Percentiles rank a stretch among this genome's conserved stretches.
Conservation (phyloP, 805 yeast species). For the Schwanniomyces pseudopolymorphus region DNA sequence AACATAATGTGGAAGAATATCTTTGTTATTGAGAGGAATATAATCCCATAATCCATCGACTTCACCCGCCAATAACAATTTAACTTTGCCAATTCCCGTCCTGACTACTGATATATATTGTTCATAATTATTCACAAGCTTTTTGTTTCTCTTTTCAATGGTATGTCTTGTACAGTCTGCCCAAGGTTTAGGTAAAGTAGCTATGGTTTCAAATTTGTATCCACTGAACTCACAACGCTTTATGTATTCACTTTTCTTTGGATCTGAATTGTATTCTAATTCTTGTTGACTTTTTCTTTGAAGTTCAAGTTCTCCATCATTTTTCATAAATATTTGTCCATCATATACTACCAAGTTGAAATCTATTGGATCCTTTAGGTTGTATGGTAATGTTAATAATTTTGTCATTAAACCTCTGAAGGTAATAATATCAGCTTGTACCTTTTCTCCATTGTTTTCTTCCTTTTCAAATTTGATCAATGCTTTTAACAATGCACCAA, state of each 20-base stretch:
- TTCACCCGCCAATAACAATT: constrained; percentile 79
- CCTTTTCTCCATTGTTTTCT: constrained; percentile 37
- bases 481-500: constrained; percentile 58
- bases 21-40: constrained; percentile 48
- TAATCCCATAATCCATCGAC: constrained; percentile 89
- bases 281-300: constrained; percentile 23
- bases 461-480: constrained; percentile 55
- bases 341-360: constrained; percentile 70
- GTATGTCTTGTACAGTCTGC: constrained; percentile 60
- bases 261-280: constrained; percentile 16
- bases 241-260: constrained; percentile 26
- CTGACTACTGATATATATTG: constrained; percentile 80
- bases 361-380: constrained; percentile 53
- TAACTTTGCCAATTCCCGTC: constrained; percentile 77
- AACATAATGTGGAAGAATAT: constrained; percentile 69
- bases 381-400: constrained; percentile 66
- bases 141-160: constrained; percentile 65
- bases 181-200: constrained; percentile 79
- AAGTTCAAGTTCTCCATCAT: constrained; percentile 42
- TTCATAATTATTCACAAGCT: constrained; percentile 64
- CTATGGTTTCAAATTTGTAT: constrained; percentile 80
- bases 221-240: constrained; percentile 59
- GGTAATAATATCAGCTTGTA: constrained; percentile 68
- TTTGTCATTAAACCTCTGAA: constrained; percentile 84
- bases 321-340: constrained; percentile 67